Percentiles rank a stretch among this genome's conserved stretches.
Evolutionary conservation across 2,329 filamentous ascomycete genomes (phyloP).

Genomic region (Ascosphaera aggregata): DNA sequence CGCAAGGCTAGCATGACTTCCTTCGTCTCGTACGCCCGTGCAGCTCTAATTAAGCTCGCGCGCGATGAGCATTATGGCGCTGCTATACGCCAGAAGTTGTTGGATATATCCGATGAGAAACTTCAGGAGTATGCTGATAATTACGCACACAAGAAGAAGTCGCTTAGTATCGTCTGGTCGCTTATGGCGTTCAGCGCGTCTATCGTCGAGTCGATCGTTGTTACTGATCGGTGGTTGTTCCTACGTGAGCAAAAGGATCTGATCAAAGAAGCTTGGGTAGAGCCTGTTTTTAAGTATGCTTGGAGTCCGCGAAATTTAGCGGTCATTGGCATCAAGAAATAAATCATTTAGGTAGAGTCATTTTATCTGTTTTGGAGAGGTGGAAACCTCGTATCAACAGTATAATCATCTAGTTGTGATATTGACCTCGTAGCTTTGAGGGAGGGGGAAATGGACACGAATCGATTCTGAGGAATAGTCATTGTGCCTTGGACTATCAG

Average conservation of each 20-base stretch:
- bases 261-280: conserved; percentile 63
- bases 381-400: no score
- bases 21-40: conserved; percentile 55
- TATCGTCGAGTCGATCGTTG: conserved; percentile 74
- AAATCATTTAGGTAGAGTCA: no score
- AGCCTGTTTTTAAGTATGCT: conserved; percentile 74
- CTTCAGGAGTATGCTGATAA: conserved; percentile 44
- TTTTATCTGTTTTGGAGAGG: no score
- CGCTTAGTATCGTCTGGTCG: conserved; percentile 73
- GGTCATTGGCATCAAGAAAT: conserved; percentile 69
- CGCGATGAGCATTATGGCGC: conserved; percentile 35
- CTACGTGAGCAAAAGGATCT: conserved; percentile 50
- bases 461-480: no score
- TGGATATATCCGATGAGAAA: conserved; percentile 46
- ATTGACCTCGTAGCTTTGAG: no score
- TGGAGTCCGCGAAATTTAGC: conserved; percentile 78
- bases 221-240: conserved; percentile 74
- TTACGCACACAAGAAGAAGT: conserved; percentile 46
- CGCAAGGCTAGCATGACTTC: conserved; percentile 56
- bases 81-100: conserved; percentile 42
- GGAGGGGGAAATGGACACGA: no score
- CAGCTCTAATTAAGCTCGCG: conserved; percentile 52
- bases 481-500: no score
- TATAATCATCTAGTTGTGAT: no score
- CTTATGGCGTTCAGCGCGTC: conserved; percentile 90